Evolutionary conservation across 805 yeast genomes (phyloP).

Genomic region (Candida dajiaensis): DNA sequence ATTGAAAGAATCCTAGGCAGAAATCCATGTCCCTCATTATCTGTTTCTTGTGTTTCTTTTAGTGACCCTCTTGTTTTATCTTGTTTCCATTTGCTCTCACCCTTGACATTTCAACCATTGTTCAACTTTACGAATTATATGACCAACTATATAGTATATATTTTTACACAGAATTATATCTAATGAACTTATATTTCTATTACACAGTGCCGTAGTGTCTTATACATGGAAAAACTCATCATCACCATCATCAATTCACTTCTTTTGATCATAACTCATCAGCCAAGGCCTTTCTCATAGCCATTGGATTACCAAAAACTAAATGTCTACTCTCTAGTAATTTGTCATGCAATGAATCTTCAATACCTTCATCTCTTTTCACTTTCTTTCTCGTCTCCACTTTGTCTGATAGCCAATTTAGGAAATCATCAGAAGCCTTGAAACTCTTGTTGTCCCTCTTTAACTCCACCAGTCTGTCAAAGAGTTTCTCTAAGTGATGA

Average conservation of each 20-base stretch:
- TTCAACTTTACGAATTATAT: not conserved
- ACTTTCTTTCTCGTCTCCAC: constrained; percentile 25
- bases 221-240: not conserved
- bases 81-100: constrained; percentile 24
- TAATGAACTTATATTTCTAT: not conserved
- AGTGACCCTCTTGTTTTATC: not conserved
- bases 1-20: not conserved
- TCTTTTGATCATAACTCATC: constrained; percentile 37
- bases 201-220: too few relatives aligned
- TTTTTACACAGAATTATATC: not conserved
- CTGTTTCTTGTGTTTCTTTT: not conserved
- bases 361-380: constrained; percentile 21
- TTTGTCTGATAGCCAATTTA: constrained; percentile 59
- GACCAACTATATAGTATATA: not conserved
- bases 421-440: constrained; percentile 32
- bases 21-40: not conserved
- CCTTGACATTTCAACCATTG: not conserved
- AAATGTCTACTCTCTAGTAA: constrained; percentile 49
- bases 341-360: constrained; percentile 31
- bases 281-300: constrained; percentile 51
- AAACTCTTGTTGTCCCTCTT: constrained; percentile 28
- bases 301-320: constrained; percentile 76
- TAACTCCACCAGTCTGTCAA: constrained; percentile 32
- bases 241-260: not conserved
- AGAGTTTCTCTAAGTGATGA: constrained; percentile 35